Percentiles rank a stretch among this genome's conserved stretches.
Conservation (phyloP, 2,329 filamentous ascomycete genomes). For the Lecanoromycetidae sp. region DNA sequence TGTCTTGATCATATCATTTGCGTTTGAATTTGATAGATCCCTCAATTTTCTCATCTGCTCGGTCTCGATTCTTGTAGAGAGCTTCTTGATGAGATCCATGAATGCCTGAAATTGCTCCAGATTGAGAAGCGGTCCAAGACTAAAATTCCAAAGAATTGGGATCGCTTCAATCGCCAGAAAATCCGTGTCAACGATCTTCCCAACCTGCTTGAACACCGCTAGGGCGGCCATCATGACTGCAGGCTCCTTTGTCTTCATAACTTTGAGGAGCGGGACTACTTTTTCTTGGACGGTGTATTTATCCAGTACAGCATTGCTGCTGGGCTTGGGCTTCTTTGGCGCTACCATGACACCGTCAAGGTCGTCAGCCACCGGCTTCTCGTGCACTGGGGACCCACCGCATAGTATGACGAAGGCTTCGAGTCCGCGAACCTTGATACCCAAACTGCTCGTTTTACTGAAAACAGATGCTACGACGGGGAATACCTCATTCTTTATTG, state of each 20-base stretch:
- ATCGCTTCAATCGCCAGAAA: constrained; percentile 87
- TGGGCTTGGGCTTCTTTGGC: constrained; percentile 46
- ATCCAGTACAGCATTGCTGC: constrained; percentile 69
- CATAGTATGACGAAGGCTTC: constrained; percentile 86
- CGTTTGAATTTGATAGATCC: constrained; percentile 54
- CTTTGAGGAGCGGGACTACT: constrained; percentile 77
- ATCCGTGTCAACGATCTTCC: constrained; percentile 69
- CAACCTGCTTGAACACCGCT: constrained; percentile 72
- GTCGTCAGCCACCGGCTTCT: constrained; percentile 44
- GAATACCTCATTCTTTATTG: constrained; percentile 93
- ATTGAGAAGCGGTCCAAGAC: constrained; percentile 76
- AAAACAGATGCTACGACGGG: constrained; percentile 85
- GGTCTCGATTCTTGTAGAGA: constrained; percentile 70
- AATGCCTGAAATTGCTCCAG: constrained; percentile 79
- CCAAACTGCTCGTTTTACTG: constrained; percentile 80
- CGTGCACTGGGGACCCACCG: constrained; percentile 51
- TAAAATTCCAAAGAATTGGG: constrained; percentile 84
- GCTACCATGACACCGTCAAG: constrained; percentile 53
- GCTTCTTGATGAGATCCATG: constrained; percentile 72
- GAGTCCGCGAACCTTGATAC: constrained; percentile 84
- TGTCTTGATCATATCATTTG: constrained; percentile 32
- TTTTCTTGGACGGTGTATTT: constrained; percentile 99
- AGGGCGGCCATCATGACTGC: constrained; percentile 93
- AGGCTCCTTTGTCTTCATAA: constrained; percentile 94
- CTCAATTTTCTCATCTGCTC: constrained; percentile 83